Percentiles rank a stretch among this genome's conserved stretches.
Evolutionary conservation across 1,284 basidiomycete species (phyloP).

Genomic region (Gastroboletus turbinatus): DNA sequence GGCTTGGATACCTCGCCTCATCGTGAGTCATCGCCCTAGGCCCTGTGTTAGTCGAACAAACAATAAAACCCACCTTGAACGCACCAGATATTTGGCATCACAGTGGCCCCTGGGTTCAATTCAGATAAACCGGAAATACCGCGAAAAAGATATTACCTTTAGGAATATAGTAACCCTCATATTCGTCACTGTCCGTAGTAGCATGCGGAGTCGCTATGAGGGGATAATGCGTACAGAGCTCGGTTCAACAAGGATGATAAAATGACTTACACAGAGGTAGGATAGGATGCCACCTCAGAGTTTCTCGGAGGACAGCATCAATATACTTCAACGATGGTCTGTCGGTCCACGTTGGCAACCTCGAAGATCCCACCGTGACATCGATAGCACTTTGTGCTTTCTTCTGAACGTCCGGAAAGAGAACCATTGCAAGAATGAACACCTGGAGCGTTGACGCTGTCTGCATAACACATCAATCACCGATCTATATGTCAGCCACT

Average conservation of each 20-base stretch:
- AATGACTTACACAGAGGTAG: constrained; percentile 20
- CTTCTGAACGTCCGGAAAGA: constrained; percentile 39
- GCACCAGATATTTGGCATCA: constrained; percentile 32
- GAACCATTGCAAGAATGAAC: constrained; percentile 44
- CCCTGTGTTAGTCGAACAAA: not conserved
- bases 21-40: constrained; percentile 30
- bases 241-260: not conserved
- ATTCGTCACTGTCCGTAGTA: constrained; percentile 23
- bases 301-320: constrained; percentile 25
- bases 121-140: not conserved
- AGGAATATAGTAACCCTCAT: constrained; percentile 31
- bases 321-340: constrained; percentile 19
- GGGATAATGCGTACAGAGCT: not conserved
- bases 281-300: constrained; percentile 22
- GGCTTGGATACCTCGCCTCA: constrained; percentile 21
- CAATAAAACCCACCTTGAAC: not conserved
- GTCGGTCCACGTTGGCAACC: constrained; percentile 20
- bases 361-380: constrained; percentile 14
- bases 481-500: not conserved
- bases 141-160: constrained; percentile 17
- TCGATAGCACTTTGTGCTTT: constrained; percentile 40
- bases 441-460: constrained; percentile 38
- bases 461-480: constrained; percentile 19
- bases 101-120: constrained; percentile 16
- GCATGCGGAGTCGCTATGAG: constrained; percentile 21